phyloP scores from a whole-genome alignment of 352 stramenopile species.

The Globisporangium mamillatum region DNA sequence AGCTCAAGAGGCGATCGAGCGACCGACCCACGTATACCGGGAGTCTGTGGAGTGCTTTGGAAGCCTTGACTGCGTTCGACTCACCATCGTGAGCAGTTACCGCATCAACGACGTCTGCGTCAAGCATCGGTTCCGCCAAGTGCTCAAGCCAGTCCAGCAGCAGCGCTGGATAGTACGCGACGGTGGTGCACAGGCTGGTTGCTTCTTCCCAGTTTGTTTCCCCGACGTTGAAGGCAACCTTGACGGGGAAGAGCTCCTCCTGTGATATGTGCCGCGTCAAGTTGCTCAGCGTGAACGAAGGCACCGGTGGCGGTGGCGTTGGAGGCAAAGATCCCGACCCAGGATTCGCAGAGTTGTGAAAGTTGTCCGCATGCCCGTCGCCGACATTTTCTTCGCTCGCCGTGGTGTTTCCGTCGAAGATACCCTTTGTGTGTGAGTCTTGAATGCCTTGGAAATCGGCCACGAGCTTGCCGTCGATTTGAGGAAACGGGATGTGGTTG shows the following conservation, averaged over 20 bases:
- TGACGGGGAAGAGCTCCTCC: constrained; percentile 63
- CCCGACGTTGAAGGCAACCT: constrained; percentile 73
- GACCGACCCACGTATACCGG: constrained; percentile 47
- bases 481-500: constrained; percentile 17
- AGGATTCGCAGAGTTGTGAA: neutral
- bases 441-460: constrained; percentile 13
- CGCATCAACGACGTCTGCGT: constrained; percentile 29
- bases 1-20: constrained; percentile 62
- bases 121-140: constrained; percentile 54
- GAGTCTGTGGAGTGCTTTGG: constrained; percentile 53
- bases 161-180: constrained; percentile 36
- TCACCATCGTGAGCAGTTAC: constrained; percentile 21
- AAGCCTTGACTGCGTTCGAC: constrained; percentile 20
- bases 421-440: constrained; percentile 28
- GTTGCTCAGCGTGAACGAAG: constrained; percentile 17
- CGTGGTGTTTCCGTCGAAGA: constrained; percentile 19
- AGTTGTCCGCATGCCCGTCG: constrained; percentile 1
- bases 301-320: constrained; percentile 22
- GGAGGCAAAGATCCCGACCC: neutral
- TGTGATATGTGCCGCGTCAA: constrained; percentile 16
- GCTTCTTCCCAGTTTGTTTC: constrained; percentile 63
- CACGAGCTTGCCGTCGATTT: constrained; percentile 8
- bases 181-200: constrained; percentile 22
- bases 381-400: constrained; percentile 6
- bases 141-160: constrained; percentile 83